phyloP scores from a whole-genome alignment of 2,329 filamentous ascomycete species.

The Venturia effusa region DNA sequence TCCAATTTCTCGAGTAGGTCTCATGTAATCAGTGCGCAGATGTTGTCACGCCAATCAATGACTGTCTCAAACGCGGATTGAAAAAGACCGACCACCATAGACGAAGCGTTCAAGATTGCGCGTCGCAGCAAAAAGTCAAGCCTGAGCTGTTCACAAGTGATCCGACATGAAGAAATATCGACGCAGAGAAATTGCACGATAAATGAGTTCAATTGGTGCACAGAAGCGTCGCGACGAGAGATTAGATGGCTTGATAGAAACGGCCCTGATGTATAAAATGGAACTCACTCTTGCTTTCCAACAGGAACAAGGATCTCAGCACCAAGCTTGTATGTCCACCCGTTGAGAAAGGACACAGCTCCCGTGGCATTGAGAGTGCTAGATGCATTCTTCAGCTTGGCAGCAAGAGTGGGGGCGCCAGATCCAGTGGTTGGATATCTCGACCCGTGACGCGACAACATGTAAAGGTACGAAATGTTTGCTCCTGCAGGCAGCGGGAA shows the following conservation, averaged over 20 bases:
- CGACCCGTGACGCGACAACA: constrained; percentile 63
- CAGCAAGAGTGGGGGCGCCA: constrained; percentile 44
- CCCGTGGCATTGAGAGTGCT: constrained; percentile 47
- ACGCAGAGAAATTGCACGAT: no score
- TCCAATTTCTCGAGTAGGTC: no score
- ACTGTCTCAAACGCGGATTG: no score
- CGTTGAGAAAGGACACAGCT: constrained; percentile 53
- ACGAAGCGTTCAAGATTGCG: no score
- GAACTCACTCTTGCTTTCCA: constrained; percentile 51
- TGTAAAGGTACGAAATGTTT: constrained; percentile 59
- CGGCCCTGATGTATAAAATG: neutral
- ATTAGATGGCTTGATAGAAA: neutral
- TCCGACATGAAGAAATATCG: no score
- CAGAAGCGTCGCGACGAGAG: no score
- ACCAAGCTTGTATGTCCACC: constrained; percentile 60
- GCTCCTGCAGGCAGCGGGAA: constrained; percentile 55
- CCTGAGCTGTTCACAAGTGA: no score
- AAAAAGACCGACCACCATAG: no score
- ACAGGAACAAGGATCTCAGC: constrained; percentile 61
- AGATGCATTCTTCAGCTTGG: constrained; percentile 45
- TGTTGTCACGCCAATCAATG: no score
- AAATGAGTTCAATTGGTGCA: no score
- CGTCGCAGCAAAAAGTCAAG: no score
- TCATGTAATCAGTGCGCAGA: no score
- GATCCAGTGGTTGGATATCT: constrained; percentile 58